Evolutionary conservation across 2,329 filamentous ascomycete genomes (phyloP).

Genomic region (Colletotrichum kahawae): DNA sequence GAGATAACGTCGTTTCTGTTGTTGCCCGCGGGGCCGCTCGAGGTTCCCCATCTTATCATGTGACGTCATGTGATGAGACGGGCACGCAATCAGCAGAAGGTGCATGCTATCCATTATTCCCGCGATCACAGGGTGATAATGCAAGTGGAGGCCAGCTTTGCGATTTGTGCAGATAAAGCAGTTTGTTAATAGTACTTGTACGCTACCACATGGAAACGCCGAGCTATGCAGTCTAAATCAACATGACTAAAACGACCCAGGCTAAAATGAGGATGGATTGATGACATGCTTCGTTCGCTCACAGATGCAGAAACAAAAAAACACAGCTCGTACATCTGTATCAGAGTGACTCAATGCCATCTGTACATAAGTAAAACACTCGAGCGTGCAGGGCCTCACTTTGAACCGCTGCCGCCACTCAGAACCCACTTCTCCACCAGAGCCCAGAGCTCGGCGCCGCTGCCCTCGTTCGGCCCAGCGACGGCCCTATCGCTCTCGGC

Average conservation of each 20-base stretch:
- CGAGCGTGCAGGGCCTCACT: not conserved
- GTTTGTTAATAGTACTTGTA: not conserved
- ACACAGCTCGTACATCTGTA: not conserved
- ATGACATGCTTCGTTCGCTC: not conserved
- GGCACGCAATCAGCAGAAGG: not conserved
- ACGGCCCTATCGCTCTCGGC: not conserved
- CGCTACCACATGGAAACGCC: not conserved
- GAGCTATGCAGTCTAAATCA: not conserved
- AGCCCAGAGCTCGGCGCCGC: conserved; percentile 15
- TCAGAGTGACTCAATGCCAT: not conserved
- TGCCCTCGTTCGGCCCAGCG: not conserved
- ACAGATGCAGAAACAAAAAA: not conserved
- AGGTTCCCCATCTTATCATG: not conserved
- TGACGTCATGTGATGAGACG: conserved; percentile 8
- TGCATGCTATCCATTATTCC: not conserved
- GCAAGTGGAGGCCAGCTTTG: not conserved
- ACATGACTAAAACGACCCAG: not conserved
- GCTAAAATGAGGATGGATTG: not conserved
- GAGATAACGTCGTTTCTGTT: not conserved
- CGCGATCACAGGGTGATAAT: not conserved
- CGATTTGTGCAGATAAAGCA: not conserved
- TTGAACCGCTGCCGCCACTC: not conserved
- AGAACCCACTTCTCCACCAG: conserved; percentile 15
- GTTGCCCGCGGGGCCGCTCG: conserved; percentile 3
- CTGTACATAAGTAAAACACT: not conserved